Percentiles rank a stretch among this genome's conserved stretches.
Evolutionary conservation across 305 asterid species (phyloP).

Genomic region (Solanum hybrid): DNA sequence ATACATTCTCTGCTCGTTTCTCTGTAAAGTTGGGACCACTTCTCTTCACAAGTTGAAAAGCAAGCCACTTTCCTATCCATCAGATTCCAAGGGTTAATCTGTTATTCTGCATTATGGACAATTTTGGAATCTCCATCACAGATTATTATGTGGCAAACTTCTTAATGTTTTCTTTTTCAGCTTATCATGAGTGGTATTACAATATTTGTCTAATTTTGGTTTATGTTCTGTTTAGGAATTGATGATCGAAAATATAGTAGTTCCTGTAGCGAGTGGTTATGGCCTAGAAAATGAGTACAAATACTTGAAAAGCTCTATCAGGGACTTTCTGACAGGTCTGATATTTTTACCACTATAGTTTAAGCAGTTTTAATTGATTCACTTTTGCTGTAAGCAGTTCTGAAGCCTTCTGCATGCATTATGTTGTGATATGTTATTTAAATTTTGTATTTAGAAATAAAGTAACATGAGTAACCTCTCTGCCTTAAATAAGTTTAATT

Average conservation of each 20-base stretch:
- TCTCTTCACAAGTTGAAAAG: not conserved
- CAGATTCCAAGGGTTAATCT: not conserved
- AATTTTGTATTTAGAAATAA: not conserved
- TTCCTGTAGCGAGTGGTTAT: conserved; percentile 64
- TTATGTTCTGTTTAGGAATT: conserved; percentile 45
- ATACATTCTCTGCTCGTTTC: not conserved
- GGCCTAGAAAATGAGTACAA: conserved; percentile 64
- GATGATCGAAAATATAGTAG: conserved; percentile 68
- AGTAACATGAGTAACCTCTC: not conserved
- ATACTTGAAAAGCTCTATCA: conserved; percentile 77
- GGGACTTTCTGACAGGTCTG: conserved; percentile 63
- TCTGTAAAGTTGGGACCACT: not conserved
- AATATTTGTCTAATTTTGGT: not conserved
- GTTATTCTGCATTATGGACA: not conserved
- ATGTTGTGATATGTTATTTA: not conserved
- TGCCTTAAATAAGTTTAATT: not conserved
- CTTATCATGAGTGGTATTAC: not conserved
- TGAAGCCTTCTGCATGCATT: not conserved
- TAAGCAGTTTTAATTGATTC: not conserved
- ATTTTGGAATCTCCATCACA: not conserved
- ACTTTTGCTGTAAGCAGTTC: not conserved
- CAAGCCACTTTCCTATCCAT: not conserved
- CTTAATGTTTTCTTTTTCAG: not conserved
- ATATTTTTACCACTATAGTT: not conserved
- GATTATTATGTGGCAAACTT: not conserved